Percentiles rank a stretch among this genome's conserved stretches.
Evolutionary conservation across 495 filamentous ascomycete species (phyloP).

Genomic region (Thermothielavioides terrestris): DNA sequence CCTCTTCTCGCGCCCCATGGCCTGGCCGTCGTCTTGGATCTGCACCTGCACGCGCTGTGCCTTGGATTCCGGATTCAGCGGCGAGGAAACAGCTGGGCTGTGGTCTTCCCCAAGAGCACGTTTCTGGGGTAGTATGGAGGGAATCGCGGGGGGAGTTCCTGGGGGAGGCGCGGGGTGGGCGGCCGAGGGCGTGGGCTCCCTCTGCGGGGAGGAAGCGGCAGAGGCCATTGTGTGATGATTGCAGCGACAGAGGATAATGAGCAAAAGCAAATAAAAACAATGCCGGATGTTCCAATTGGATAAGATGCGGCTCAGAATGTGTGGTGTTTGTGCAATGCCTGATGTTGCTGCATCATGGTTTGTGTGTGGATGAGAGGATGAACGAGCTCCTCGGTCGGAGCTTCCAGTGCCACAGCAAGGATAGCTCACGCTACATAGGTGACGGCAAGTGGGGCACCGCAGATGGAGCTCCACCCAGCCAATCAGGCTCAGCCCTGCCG

Average conservation of each 20-base stretch:
- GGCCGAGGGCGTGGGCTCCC: constrained; percentile 35
- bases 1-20: constrained; percentile 39
- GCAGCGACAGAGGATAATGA: not conserved
- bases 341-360: not conserved
- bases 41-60: constrained; percentile 25
- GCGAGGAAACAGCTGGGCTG: constrained; percentile 51
- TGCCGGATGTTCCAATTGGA: not conserved
- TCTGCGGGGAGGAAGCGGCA: constrained; percentile 27
- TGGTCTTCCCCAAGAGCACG: constrained; percentile 46
- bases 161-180: no score
- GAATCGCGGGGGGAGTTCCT: constrained; percentile 12
- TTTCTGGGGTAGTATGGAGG: constrained; percentile 51
- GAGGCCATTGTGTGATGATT: constrained; percentile 28
- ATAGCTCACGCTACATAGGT: no score
- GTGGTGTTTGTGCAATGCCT: not conserved
- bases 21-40: constrained; percentile 27
- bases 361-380: no score
- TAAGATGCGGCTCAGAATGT: no score
- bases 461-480: not conserved
- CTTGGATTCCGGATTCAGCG: constrained; percentile 50
- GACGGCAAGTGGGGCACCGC: no score
- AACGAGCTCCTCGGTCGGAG: no score
- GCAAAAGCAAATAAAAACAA: not conserved
- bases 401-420: no score
- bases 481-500: constrained; percentile 1